Percentiles rank a stretch among this genome's conserved stretches.
Conservation (phyloP, 2,329 filamentous ascomycete species). For the Chaetomium sp. region DNA sequence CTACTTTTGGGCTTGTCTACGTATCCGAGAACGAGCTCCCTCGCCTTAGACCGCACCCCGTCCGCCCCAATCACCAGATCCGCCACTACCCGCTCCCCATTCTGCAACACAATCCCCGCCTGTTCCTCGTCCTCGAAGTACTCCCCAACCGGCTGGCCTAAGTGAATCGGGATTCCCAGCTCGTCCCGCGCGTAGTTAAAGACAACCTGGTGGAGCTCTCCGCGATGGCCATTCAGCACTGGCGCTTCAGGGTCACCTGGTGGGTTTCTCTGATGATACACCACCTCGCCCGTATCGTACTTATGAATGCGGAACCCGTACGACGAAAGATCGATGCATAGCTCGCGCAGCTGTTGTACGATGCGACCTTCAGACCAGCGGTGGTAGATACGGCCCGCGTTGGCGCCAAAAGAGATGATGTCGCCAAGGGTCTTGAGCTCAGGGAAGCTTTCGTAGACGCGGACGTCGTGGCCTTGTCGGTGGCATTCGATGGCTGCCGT, state of each 20-base stretch:
- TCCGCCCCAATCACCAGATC: constrained; percentile 50
- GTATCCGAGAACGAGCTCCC: constrained; percentile 44
- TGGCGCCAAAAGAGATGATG: constrained; percentile 57
- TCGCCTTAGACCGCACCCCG: constrained; percentile 47
- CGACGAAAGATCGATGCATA: constrained; percentile 45
- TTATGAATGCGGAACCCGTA: constrained; percentile 59
- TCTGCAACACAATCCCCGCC: constrained; percentile 46
- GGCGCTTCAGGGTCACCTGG: constrained; percentile 41
- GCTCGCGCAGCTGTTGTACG: constrained; percentile 37
- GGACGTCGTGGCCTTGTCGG: constrained; percentile 52
- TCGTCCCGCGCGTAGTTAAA: constrained; percentile 51
- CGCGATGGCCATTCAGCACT: constrained; percentile 54
- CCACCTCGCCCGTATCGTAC: constrained; percentile 52
- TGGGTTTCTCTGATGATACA: constrained; percentile 48
- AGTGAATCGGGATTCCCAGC: constrained; percentile 48
- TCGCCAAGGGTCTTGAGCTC: constrained; percentile 54
- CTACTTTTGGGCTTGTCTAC: constrained; percentile 46
- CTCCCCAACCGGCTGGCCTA: constrained; percentile 43
- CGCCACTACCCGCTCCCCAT: constrained; percentile 39
- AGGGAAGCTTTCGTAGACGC: constrained; percentile 52
- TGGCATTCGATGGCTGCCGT: constrained; percentile 58
- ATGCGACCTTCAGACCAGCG: constrained; percentile 49
- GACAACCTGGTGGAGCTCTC: constrained; percentile 53
- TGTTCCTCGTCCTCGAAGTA: constrained; percentile 48
- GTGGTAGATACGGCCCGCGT: constrained; percentile 54